Conservation (phyloP, 306 rosid genomes). For the Ceratonia siliqua region DNA sequence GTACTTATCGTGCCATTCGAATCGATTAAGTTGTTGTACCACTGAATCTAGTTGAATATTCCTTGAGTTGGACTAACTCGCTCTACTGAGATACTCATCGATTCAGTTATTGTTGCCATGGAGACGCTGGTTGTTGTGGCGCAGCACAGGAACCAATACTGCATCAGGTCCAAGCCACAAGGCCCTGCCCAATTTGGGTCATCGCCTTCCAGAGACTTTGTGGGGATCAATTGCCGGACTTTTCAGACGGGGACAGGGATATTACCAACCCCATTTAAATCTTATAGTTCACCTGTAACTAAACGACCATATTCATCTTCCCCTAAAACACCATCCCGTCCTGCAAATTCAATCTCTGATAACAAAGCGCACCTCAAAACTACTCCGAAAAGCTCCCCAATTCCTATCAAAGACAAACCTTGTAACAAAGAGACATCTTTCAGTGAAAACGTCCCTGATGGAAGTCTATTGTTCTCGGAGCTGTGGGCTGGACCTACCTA, state of each 20-base stretch:
- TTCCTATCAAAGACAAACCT: slow-evolving; percentile 48
- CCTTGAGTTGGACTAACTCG: slow-evolving; percentile 1
- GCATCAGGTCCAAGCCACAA: slow-evolving; percentile 45
- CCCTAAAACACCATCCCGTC: slow-evolving; percentile 51
- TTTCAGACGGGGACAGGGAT: slow-evolving; percentile 70
- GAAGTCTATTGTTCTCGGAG: slow-evolving; percentile 61
- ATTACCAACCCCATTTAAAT: slow-evolving; percentile 63
- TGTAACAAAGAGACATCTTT: slow-evolving; percentile 38
- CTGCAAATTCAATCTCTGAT: slow-evolving; percentile 28
- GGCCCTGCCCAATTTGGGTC: slow-evolving; percentile 51
- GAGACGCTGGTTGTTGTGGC: slow-evolving; percentile 77
- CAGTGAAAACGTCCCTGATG: slow-evolving; percentile 37
- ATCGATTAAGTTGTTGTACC: too few relatives aligned
- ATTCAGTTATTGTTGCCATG: slow-evolving; percentile 47
- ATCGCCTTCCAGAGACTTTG: slow-evolving; percentile 48
- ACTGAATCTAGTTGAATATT: slow-evolving; percentile 37
- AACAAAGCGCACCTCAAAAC: slow-evolving; percentile 21
- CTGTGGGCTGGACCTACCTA: slow-evolving; percentile 97
- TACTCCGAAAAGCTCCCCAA: slow-evolving; percentile 51
- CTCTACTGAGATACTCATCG: slow-evolving; percentile 2
- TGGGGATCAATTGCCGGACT: slow-evolving; percentile 72
- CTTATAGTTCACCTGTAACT: slow-evolving; percentile 39
- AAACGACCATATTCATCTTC: slow-evolving; percentile 35
- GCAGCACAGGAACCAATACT: slow-evolving; percentile 71
- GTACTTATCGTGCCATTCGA: too few relatives aligned